Base-by-base conservation (phyloP, 1,139 yeast species). In the Suhomyces ambrosiae region DNA sequence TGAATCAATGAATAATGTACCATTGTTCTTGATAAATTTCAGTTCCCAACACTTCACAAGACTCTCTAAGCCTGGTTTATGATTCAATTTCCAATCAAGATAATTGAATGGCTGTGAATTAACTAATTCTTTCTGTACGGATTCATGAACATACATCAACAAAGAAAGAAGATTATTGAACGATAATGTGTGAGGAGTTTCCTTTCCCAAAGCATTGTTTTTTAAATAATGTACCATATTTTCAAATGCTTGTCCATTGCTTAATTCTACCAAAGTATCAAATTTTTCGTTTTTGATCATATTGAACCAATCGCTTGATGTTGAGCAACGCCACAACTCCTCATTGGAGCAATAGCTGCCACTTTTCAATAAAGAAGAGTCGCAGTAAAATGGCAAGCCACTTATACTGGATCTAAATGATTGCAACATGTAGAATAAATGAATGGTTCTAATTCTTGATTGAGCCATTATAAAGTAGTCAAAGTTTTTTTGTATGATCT, bases 381-480 rank as follows among this genome's bases (percentile, higher is more conserved):
- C 74, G 47, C 80, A 56, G 46, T 79, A 63, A 51, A 65, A 74
- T 8, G 77, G 76, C 10, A 79, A 64, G n/a, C 84, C 90, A 46
- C 80, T 76, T 44, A 84, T 69, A 3, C 86, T 74, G 0, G 89
- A 79, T 54, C 87, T 74, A 45, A 87, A 63, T 23, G 84, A 82
- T 38, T 88, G 82, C 13, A 89, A 70, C 53, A 85, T 71, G 50
- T 87, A 81, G 35, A 89, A 79, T 3, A 84, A 83, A 52, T 86
- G 94, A 52, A 90, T 76, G 0, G 96, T 87, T 53, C 97, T 74
- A 38, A 89, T 86, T 50, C 96, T 74, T 27, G 92, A 80, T 62
- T 90, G 97, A 0, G 89, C 86, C 54, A 76, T 67, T 25, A 88
- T 71, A 53, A 89, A 90, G 58, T 86, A 86, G 39, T 83, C 81